A percentile compares a stretch with the other conserved stretches of the same genome.
phyloP scores from a whole-genome alignment of 768 basidiomycete genomes.

The Serendipita sp. region DNA sequence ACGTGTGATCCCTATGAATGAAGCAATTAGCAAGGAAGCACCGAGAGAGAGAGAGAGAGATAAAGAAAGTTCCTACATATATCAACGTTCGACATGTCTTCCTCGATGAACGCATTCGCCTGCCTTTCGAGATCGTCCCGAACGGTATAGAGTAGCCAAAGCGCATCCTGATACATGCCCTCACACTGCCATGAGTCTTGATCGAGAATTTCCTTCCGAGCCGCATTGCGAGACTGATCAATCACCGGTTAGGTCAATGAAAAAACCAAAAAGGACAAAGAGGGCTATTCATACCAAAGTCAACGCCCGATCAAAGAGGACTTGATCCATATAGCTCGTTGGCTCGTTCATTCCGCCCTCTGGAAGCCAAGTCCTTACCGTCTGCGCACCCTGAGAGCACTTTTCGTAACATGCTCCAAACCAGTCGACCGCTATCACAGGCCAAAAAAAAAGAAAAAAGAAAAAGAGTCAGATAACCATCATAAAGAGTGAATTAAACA shows the following conservation, averaged over 20 bases:
- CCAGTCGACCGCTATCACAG: constrained; percentile 54
- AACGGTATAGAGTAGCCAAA: constrained; percentile 86
- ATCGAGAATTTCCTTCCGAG: constrained; percentile 76
- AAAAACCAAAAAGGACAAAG: not conserved
- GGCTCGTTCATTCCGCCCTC: constrained; percentile 61
- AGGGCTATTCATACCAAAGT: constrained; percentile 41
- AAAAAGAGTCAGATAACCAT: no score
- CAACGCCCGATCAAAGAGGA: constrained; percentile 85
- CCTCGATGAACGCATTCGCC: constrained; percentile 71
- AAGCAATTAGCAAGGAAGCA: not conserved
- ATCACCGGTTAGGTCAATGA: constrained; percentile 25
- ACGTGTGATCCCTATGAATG: constrained; percentile 53
- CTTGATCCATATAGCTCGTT: constrained; percentile 71
- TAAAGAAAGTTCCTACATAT: constrained; percentile 36
- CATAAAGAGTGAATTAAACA: no score
- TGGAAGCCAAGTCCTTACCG: constrained; percentile 78
- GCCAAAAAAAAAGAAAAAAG: no score
- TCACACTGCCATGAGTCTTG: constrained; percentile 72
- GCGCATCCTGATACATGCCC: constrained; percentile 82
- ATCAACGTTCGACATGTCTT: constrained; percentile 61
- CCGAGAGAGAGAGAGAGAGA: not conserved
- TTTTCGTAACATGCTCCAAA: constrained; percentile 89
- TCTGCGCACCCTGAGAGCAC: constrained; percentile 78
- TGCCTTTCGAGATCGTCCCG: constrained; percentile 75
- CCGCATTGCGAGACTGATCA: constrained; percentile 74